phyloP scores from a whole-genome alignment of 2,329 filamentous ascomycete species.

The Fusarium hostae region DNA sequence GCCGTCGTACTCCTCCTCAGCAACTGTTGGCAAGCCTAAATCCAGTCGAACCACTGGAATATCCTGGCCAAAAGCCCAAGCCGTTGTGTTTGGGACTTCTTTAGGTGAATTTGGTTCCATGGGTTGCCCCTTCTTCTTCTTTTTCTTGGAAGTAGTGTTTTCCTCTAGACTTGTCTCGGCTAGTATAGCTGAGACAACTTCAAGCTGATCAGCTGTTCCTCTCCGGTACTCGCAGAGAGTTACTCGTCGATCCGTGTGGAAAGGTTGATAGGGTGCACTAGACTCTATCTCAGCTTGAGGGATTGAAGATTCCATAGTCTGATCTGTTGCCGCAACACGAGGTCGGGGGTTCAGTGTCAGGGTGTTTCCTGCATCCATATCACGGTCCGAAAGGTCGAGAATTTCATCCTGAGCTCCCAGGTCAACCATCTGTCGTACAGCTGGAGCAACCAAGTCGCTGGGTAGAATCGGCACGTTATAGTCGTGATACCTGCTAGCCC shows the following conservation, averaged over 20 bases:
- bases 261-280: constrained; percentile 93
- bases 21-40: constrained; percentile 57
- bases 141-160: constrained; percentile 49
- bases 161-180: constrained; percentile 57
- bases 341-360: constrained; percentile 60
- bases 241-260: constrained; percentile 90
- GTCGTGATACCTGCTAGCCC: constrained; percentile 71
- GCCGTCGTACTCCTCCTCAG: constrained; percentile 64
- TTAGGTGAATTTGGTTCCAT: constrained; percentile 26
- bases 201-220: constrained; percentile 48
- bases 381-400: constrained; percentile 63
- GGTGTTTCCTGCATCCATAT: constrained; percentile 65
- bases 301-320: constrained; percentile 70
- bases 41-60: constrained; percentile 64
- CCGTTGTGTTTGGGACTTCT: constrained; percentile 33
- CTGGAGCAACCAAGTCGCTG: constrained; percentile 66
- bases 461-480: constrained; percentile 73
- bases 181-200: constrained; percentile 54
- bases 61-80: constrained; percentile 71
- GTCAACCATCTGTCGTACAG: constrained; percentile 65
- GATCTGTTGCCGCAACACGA: constrained; percentile 51
- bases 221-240: constrained; percentile 74
- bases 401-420: constrained; percentile 64
- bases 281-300: constrained; percentile 91
- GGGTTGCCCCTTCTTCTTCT: constrained; percentile 50